Evolutionary conservation across 2,329 filamentous ascomycete species (phyloP).

Genomic region (Zasmidium angulare): DNA sequence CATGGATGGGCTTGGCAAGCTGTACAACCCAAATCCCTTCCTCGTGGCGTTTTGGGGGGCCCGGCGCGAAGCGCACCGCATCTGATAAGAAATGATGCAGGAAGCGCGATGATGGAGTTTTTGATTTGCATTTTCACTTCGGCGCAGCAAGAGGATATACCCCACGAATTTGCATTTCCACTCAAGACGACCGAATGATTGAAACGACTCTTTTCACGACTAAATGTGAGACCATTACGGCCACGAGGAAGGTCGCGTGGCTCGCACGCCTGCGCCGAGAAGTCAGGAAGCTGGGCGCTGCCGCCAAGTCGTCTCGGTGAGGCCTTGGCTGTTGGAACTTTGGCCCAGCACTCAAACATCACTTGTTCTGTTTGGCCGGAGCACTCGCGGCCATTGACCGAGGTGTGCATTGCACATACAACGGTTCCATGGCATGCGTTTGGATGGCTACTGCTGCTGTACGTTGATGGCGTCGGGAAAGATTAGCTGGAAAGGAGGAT

Average conservation of each 20-base stretch:
- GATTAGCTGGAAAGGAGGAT: too few relatives aligned
- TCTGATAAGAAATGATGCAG: too few relatives aligned
- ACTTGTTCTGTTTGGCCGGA: background rate
- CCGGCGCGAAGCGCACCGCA: background rate
- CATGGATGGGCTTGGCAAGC: background rate
- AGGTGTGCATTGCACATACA: background rate
- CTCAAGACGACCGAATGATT: too few relatives aligned
- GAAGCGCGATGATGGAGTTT: too few relatives aligned
- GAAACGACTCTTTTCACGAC: too few relatives aligned
- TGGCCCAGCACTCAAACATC: background rate
- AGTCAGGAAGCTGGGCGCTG: background rate
- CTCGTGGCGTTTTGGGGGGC: background rate
- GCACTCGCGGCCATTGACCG: too few relatives aligned
- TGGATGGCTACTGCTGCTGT: too few relatives aligned
- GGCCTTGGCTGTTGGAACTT: slow-evolving; percentile 6
- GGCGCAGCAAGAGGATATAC: too few relatives aligned
- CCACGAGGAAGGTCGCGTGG: slow-evolving; percentile 3
- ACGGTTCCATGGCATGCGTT: background rate
- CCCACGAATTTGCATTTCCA: too few relatives aligned
- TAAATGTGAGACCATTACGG: background rate
- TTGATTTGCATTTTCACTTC: background rate
- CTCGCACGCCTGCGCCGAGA: slow-evolving; percentile 1
- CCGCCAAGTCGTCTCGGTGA: slow-evolving; percentile 1
- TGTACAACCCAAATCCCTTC: background rate
- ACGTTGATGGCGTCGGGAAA: too few relatives aligned